Percentiles rank a stretch among this genome's conserved stretches.
These are phyloP conservation scores for Eragrostis tef DNA, from an alignment of 202 grass and related monocot genomes.

Conservation along the genomic window DNA sequence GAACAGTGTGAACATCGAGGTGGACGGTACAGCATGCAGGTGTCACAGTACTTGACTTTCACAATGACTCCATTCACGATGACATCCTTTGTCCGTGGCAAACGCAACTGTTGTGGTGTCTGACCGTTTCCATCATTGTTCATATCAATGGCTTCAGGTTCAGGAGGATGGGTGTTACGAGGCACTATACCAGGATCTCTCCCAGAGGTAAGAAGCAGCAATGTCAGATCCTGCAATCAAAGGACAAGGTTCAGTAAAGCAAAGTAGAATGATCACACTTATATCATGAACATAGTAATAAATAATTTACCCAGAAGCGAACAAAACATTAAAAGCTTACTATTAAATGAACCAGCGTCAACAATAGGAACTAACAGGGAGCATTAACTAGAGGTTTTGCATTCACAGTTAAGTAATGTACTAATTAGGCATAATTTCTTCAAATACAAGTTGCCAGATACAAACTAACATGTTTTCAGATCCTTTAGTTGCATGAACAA, in stretches of 20 bases:
- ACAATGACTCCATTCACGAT: conserved; percentile 75
- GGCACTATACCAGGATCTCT: conserved; percentile 98
- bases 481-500: neutral
- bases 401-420: neutral
- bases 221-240: conserved; percentile 77
- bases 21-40: conserved; percentile 96
- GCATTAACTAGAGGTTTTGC: neutral
- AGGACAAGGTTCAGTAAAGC: conserved; percentile 25
- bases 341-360: neutral
- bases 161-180: conserved; percentile 85
- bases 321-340: neutral
- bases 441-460: conserved; percentile 5
- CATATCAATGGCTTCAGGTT: conserved; percentile 70
- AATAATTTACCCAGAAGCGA: neutral
- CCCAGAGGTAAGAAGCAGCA: conserved; percentile 89
- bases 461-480: conserved; percentile 3
- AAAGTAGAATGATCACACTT: neutral
- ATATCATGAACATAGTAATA: too few species aligned
- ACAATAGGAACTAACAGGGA: neutral
- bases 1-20: conserved; percentile 95
- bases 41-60: conserved; percentile 97
- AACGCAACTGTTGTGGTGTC: conserved; percentile 77
- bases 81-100: conserved; percentile 84
- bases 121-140: conserved; percentile 63
- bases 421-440: neutral